These are phyloP conservation scores for Chenopodium formosanum DNA, from an alignment of 148 eudicot genomes.

Conservation along the genomic window DNA sequence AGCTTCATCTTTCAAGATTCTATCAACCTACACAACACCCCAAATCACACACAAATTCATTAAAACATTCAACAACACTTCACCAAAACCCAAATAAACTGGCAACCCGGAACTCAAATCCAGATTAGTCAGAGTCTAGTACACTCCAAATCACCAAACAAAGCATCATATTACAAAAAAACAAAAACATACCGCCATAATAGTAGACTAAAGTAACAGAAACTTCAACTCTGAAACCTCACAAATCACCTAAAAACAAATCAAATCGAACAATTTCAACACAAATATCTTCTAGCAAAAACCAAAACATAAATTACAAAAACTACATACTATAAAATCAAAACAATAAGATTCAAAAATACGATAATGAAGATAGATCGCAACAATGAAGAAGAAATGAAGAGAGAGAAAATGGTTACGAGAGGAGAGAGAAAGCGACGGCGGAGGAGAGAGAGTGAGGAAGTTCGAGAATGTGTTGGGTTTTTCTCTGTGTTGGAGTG, in stretches of 20 bases:
- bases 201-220: background rate
- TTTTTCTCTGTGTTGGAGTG: background rate
- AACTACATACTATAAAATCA: no score
- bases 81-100: background rate
- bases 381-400: background rate
- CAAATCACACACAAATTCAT: background rate
- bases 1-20: constrained; percentile 86
- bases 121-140: background rate
- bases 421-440: constrained; percentile 8
- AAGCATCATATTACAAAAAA: background rate
- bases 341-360: no score
- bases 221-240: background rate
- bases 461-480: background rate
- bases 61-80: background rate
- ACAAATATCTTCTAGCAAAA: background rate
- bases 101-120: background rate
- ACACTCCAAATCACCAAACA: background rate
- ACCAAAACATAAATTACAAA: no score
- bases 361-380: constrained; percentile 4
- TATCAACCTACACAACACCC: constrained; percentile 42
- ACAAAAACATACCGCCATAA: constrained; percentile 31
- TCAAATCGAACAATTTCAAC: background rate
- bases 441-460: constrained; percentile 15
- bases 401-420: background rate
- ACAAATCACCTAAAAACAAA: constrained; percentile 12